Conservation (phyloP, 129 eudicot species). For the Mikania micrantha region DNA sequence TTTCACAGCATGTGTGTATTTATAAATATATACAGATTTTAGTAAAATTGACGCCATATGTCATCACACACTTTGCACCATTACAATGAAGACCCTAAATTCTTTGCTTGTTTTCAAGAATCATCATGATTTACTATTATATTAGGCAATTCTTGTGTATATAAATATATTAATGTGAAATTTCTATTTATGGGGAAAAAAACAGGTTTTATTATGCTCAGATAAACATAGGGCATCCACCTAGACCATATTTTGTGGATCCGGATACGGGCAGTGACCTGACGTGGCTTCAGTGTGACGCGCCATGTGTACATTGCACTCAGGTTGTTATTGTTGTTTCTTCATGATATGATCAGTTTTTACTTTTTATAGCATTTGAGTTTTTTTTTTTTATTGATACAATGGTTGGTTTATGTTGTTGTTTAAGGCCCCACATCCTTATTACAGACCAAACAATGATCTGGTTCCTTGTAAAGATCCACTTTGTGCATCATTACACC, state of each 20-base stretch:
- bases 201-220: constrained; percentile 72
- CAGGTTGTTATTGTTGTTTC: constrained; percentile 34
- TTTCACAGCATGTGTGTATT: too few relatives aligned
- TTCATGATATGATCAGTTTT: constrained; percentile 19
- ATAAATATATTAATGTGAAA: neutral
- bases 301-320: constrained; percentile 83
- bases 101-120: neutral
- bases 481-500: constrained; percentile 75
- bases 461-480: constrained; percentile 74
- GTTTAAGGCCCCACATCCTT: constrained; percentile 79
- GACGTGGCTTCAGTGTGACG: constrained; percentile 98
- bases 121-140: neutral
- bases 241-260: constrained; percentile 77
- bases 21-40: neutral
- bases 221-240: constrained; percentile 66
- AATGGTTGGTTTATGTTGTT: neutral
- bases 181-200: neutral
- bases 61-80: neutral
- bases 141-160: neutral
- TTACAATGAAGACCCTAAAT: neutral
- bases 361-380: neutral
- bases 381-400: neutral
- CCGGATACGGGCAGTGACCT: constrained; percentile 96
- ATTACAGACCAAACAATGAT: constrained; percentile 70
- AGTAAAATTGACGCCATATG: neutral